Percentiles rank a stretch among this genome's conserved stretches.
These are phyloP conservation scores for Niveomyces coronatus DNA, from an alignment of 2,329 filamentous ascomycete species.

Conservation along the genomic window DNA sequence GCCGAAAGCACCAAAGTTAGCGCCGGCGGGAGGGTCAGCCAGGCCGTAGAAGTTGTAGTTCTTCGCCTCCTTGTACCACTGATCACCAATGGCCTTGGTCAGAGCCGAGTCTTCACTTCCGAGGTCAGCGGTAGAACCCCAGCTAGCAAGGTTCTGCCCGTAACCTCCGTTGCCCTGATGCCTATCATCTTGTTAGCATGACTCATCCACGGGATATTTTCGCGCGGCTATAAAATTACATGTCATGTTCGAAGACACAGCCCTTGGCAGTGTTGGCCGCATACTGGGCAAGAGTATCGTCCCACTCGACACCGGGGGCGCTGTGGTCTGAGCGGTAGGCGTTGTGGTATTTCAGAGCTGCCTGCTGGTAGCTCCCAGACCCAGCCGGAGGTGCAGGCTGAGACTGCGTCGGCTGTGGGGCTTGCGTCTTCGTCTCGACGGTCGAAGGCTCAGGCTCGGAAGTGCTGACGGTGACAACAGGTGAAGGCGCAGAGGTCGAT, in stretches of 20 bases:
- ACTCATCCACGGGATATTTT: not conserved
- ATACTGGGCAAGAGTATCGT: slow-evolving; percentile 48
- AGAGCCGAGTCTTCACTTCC: slow-evolving; percentile 34
- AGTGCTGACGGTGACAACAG: not conserved
- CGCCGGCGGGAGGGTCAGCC: slow-evolving; percentile 45
- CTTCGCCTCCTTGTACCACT: slow-evolving; percentile 81
- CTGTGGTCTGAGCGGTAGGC: slow-evolving; percentile 76
- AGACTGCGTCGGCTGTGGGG: not conserved
- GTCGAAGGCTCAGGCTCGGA: slow-evolving; percentile 10
- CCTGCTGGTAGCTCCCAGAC: slow-evolving; percentile 21
- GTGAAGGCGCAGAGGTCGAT: not conserved
- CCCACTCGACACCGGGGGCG: slow-evolving; percentile 54
- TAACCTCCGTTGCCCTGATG: slow-evolving; percentile 53
- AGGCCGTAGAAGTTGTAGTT: slow-evolving; percentile 51
- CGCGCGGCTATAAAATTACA: slow-evolving; percentile 41
- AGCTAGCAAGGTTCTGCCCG: slow-evolving; percentile 86
- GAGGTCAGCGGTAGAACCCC: slow-evolving; percentile 31
- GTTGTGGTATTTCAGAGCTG: slow-evolving; percentile 68
- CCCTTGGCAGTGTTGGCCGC: slow-evolving; percentile 52
- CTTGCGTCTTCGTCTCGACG: slow-evolving; percentile 7
- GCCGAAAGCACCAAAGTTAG: slow-evolving; percentile 56
- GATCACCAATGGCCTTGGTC: slow-evolving; percentile 60
- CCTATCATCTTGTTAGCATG: slow-evolving; percentile 30
- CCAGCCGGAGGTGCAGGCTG: slow-evolving; percentile 4
- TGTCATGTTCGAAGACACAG: slow-evolving; percentile 68